Evolutionary conservation across 179 eudicot species (phyloP).

Genomic region (Camellia oleifera): DNA sequence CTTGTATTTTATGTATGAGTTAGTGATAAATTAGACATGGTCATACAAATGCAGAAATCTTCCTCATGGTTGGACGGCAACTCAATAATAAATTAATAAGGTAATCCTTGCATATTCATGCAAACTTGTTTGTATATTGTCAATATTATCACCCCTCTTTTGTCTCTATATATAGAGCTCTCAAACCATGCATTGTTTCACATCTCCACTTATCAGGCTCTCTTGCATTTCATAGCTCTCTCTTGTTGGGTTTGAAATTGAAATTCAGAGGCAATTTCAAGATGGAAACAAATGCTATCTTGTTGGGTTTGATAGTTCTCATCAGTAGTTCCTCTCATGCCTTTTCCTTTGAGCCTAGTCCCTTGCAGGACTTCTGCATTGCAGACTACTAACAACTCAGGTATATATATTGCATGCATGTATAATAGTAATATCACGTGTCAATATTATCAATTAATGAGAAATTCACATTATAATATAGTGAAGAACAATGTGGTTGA

Average conservation of each 20-base stretch:
- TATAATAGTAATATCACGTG: too few relatives aligned
- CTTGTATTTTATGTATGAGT: not conserved
- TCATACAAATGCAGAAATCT: not conserved
- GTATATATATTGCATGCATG: not conserved
- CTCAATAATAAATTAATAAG: not conserved
- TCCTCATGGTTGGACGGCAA: not conserved
- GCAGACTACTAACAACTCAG: constrained; percentile 10
- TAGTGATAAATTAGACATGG: not conserved
- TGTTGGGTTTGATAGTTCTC: not conserved
- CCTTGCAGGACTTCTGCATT: constrained; percentile 13
- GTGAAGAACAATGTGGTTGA: too few relatives aligned
- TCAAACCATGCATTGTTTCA: constrained; percentile 7
- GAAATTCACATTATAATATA: too few relatives aligned
- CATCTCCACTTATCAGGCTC: constrained; percentile 2
- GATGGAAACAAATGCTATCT: not conserved
- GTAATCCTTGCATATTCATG: not conserved
- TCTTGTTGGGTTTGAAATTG: not conserved
- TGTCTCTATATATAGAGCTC: constrained; percentile 4
- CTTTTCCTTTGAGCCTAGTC: constrained; percentile 15
- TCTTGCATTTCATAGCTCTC: not conserved
- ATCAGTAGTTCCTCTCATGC: not conserved
- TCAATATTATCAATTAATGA: too few relatives aligned
- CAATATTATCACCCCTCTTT: not conserved
- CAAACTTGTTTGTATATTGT: not conserved
- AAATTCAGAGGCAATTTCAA: not conserved